Evolutionary conservation across 352 stramenopile genomes (phyloP).

Genomic region (Phytophthora ohioensis): DNA sequence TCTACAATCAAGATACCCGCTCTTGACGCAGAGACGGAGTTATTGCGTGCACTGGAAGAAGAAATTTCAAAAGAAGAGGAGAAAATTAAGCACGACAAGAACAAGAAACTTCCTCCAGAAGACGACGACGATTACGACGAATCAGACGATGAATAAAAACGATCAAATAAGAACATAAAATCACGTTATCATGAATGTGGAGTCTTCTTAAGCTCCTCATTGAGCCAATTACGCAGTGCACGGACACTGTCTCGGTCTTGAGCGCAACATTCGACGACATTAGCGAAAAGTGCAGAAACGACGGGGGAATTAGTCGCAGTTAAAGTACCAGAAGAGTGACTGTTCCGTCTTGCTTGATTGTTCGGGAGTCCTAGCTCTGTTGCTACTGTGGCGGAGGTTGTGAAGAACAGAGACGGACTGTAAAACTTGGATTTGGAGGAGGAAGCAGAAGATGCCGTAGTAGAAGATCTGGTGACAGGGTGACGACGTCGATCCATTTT

Average conservation of each 20-base stretch:
- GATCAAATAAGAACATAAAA: neutral
- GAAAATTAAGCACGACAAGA: constrained; percentile 14
- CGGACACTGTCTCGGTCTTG: constrained; percentile 55
- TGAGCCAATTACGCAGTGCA: constrained; percentile 47
- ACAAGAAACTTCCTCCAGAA: constrained; percentile 21
- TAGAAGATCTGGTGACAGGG: constrained; percentile 24
- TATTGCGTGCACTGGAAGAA: constrained; percentile 49
- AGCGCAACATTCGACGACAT: constrained; percentile 55
- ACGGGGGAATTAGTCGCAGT: constrained; percentile 14
- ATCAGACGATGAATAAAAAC: constrained; percentile 39
- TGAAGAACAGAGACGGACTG: constrained; percentile 12
- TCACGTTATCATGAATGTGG: neutral
- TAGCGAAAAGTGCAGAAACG: constrained; percentile 49
- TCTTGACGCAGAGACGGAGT: constrained; percentile 37
- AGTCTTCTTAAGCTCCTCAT: constrained; percentile 57
- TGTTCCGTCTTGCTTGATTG: constrained; percentile 11
- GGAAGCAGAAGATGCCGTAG: constrained; percentile 4
- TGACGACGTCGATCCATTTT: constrained; percentile 52
- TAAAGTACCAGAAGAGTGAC: constrained; percentile 1
- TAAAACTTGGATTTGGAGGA: constrained; percentile 12
- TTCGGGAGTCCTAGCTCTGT: constrained; percentile 1
- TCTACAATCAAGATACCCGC: constrained; percentile 1
- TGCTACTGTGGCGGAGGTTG: constrained; percentile 14
- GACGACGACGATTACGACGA: constrained; percentile 50
- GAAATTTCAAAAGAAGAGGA: constrained; percentile 41